Percentiles rank a stretch among this genome's conserved stretches.
Conservation (phyloP, 2,329 filamentous ascomycete species). For the Xylaria sp. region DNA sequence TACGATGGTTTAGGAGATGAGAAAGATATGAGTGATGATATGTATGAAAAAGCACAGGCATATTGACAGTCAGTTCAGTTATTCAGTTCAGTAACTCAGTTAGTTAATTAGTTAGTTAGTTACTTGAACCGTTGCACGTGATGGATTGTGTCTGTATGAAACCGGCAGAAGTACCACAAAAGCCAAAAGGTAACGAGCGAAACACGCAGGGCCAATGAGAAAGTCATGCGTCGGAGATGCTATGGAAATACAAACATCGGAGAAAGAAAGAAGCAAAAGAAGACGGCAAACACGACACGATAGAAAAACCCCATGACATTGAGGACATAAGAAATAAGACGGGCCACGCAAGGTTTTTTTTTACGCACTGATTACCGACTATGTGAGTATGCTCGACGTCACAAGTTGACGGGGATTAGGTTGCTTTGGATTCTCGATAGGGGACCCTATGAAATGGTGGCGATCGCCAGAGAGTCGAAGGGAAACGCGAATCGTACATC, state of each 20-base stretch:
- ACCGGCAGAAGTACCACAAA: background rate
- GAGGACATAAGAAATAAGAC: too few relatives aligned
- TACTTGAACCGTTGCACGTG: conserved; percentile 2
- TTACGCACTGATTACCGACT: background rate
- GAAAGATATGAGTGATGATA: too few relatives aligned
- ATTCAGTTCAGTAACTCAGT: too few relatives aligned
- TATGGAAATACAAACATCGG: background rate
- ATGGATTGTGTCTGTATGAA: background rate
- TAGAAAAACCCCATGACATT: too few relatives aligned
- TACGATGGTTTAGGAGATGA: too few relatives aligned
- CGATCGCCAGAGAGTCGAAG: too few relatives aligned
- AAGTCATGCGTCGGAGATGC: background rate
- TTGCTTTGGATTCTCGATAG: conserved; percentile 3
- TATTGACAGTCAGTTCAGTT: too few relatives aligned
- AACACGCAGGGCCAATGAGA: background rate
- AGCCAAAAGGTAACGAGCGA: background rate
- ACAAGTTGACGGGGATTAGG: conserved; percentile 7
- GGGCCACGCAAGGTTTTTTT: background rate
- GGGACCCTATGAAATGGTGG: conserved; percentile 21
- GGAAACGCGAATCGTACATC: background rate
- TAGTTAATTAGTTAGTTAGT: too few relatives aligned
- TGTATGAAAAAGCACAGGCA: too few relatives aligned
- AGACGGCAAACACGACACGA: background rate
- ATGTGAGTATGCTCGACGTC: conserved; percentile 12
- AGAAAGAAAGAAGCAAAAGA: background rate